Base-by-base conservation (phyloP, 495 filamentous ascomycete species). In the Entonaema liquescens region DNA sequence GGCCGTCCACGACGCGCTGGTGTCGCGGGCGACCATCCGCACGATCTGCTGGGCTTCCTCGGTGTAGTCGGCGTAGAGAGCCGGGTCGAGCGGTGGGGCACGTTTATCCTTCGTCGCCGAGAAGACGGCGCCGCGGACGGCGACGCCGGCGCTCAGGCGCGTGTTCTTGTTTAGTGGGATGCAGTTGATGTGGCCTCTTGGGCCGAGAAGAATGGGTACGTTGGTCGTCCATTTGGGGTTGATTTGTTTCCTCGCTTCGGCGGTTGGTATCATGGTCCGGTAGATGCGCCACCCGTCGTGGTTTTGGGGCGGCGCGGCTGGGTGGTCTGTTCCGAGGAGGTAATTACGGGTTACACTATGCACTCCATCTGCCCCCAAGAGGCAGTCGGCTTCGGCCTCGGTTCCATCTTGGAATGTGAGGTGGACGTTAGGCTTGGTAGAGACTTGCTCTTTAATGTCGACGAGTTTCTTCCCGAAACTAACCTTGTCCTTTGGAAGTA, bases 291-390 rank as follows among this genome's bases (percentile, higher is more conserved):
- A 83, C 50, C 79, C 63, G 54, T 81, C 79, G 60, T 80, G 78
- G 71, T 81, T 81, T 53, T 79, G 76, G 13, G 83, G 78, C 25
- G 57, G n/a, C 4, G 75, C 72, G 23, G 81, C 80, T 3, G 79
- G 78, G 57, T 83, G 80, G 31, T 77, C 61, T 29, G 72, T 40
- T 0, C 81, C 80, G 6, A 83, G 71, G 12, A 86, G 60, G 65
- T 83, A 76, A 42, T 50, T 52, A 3, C 84, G 78, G n/a, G 79
- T 79, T 12, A 71, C 38, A 52, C 75, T 78, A 36, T 83, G 82
- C n/a, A 86, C 80, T 26, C 83, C 83, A 59, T 86, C 83, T n/a
- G 81, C 82, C 1, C 78, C 81, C 2, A 86, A 60, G 44, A 86
- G 65, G 25, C 79, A 75, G 58, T 83, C 77, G 2, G 57, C 80